Base-by-base conservation (phyloP, 139 green algal species). In the Coelastrella sp. region DNA sequence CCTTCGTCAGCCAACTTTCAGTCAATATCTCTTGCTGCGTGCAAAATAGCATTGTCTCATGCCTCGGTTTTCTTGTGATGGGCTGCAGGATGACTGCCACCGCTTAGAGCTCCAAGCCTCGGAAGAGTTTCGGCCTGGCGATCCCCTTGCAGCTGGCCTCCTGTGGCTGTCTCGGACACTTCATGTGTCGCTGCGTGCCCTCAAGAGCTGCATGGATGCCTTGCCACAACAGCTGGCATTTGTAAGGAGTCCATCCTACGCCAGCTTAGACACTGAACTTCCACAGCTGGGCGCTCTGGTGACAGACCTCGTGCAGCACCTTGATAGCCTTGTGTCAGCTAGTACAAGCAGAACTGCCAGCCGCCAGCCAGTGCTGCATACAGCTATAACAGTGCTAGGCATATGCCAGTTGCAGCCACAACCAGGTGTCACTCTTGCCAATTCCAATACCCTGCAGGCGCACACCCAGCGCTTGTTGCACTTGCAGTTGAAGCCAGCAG, bases 61-160 rank as follows among this genome's bases (percentile, higher is more conserved):
- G n/a, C n/a, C n/a, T n/a, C n/a, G n/a, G n/a, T n/a, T n/a, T n/a
- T n/a, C n/a, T n/a, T n/a, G n/a, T n/a, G n/a, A n/a, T n/a, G n/a
- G n/a, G n/a, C n/a, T n/a, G 27, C 58, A 87, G 81, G 81, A 60
- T 58, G 81, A 73, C 56, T 87, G 81, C 17, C 14, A 75, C n/a
- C 60, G 9, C 7, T 58, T 87, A 58, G 68, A 49, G 81, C 12
- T 20, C 58, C 60, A 58, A 27, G 68, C 68, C 24, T 27, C 19
- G 27, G 82, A 87, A 20, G 65, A 87, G 61, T 87, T 87, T 25
- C 22, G 63, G 25, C 27, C 82, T 49, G 82, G 35, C 12, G 82
- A 87, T 78, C 61, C 82, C 15, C 27, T 87, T 6, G 65, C 61
- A 65, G 25, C 10, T 15, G 82, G 65, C 19, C 63, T 87, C 6